Percentiles rank a stretch among this genome's conserved stretches.
Evolutionary conservation across 148 eudicot genomes (phyloP).

Genomic region (Arctostaphylos glauca): DNA sequence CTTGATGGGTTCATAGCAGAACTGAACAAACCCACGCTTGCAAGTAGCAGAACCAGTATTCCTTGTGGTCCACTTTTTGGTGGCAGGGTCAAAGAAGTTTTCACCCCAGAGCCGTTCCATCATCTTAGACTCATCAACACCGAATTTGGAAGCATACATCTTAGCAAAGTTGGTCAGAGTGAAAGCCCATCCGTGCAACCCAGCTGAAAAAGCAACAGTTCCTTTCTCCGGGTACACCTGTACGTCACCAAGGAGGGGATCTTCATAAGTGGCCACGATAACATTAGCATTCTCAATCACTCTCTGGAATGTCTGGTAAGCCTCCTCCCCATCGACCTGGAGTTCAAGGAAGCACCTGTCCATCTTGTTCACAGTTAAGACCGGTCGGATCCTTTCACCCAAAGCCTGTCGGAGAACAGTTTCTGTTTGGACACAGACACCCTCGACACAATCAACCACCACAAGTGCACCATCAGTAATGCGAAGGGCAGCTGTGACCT

Average conservation of each 20-base stretch:
- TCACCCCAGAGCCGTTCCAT: conserved; percentile 93
- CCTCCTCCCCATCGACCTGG: conserved; percentile 87
- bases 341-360: conserved; percentile 91
- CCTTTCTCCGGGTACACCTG: conserved; percentile 90
- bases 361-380: conserved; percentile 85
- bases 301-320: conserved; percentile 73
- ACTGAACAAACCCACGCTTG: conserved; percentile 87
- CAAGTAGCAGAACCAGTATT: conserved; percentile 57
- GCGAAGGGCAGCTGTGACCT: conserved; percentile 80
- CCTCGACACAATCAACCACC: conserved; percentile 80
- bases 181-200: conserved; percentile 84
- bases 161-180: conserved; percentile 70
- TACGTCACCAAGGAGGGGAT: conserved; percentile 73
- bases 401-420: conserved; percentile 86
- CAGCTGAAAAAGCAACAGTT: conserved; percentile 89
- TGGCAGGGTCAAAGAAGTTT: conserved; percentile 75
- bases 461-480: conserved; percentile 85
- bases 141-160: conserved; percentile 78
- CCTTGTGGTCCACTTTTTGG: conserved; percentile 79
- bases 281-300: conserved; percentile 85
- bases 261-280: conserved; percentile 85
- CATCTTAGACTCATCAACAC: conserved; percentile 70
- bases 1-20: conserved; percentile 86
- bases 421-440: conserved; percentile 86
- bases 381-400: conserved; percentile 84